phyloP scores from a whole-genome alignment of 352 stramenopile species.

The Globisporangium alternatum region DNA sequence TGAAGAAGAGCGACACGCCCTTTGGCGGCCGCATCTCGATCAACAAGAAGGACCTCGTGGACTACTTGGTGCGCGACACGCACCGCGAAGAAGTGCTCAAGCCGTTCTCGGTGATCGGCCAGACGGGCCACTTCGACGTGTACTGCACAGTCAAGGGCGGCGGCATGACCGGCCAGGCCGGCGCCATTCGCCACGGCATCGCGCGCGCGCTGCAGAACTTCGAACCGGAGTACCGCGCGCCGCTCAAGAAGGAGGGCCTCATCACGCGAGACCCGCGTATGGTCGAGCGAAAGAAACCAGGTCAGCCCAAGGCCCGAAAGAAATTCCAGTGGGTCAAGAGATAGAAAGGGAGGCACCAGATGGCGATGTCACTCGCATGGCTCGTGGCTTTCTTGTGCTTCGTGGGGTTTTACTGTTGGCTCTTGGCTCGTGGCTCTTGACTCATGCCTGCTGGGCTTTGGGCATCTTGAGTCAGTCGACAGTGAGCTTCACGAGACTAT shows the following conservation, averaged over 20 bases:
- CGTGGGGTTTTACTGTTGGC: not conserved
- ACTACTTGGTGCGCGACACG: slow-evolving; percentile 91
- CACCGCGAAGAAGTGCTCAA: slow-evolving; percentile 89
- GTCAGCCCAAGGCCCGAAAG: slow-evolving; percentile 95
- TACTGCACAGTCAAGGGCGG: slow-evolving; percentile 91
- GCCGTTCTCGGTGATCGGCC: slow-evolving; percentile 65
- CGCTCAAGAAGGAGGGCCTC: slow-evolving; percentile 92
- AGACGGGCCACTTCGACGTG: slow-evolving; percentile 90
- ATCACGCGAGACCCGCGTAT: slow-evolving; percentile 94
- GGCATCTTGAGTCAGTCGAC: not conserved
- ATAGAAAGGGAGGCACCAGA: slow-evolving; percentile 55
- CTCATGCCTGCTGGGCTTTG: not conserved
- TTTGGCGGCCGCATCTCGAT: slow-evolving; percentile 89
- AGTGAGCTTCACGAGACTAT: not conserved
- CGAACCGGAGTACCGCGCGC: slow-evolving; percentile 89
- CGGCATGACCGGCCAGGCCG: slow-evolving; percentile 92
- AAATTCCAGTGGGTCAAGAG: slow-evolving; percentile 98
- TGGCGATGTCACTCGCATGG: not conserved
- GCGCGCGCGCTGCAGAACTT: slow-evolving; percentile 92
- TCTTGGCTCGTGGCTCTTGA: not conserved
- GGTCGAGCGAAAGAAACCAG: slow-evolving; percentile 97
- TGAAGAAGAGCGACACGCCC: slow-evolving; percentile 75
- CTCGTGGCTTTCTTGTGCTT: not conserved
- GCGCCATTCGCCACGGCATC: slow-evolving; percentile 93
- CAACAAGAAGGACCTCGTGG: slow-evolving; percentile 93